Base-by-base conservation (phyloP, 208 protist genomes). In the Borovskyia barvae region DNA sequence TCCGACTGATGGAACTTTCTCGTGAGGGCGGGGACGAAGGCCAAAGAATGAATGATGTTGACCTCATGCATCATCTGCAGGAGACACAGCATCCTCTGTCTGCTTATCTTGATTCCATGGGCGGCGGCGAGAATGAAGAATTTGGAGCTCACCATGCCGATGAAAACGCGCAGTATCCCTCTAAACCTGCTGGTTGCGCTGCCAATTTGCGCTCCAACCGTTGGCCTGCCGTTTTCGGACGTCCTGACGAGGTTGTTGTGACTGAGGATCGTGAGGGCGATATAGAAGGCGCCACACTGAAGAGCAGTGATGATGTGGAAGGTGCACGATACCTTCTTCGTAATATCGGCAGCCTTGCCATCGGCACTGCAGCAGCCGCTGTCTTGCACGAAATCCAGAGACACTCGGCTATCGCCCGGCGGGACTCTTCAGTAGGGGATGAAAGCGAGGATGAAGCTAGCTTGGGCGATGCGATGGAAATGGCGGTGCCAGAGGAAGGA, bases 311-410 rank as follows among this genome's bases (percentile, higher is more conserved):
- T 15, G 66, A 54, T 29, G 30, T 80, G 40, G 47, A 51, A 2
- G 55, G 47, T 0, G 81, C 76, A 11, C 60, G 53, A 4, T 26
- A 72, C 51, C 39, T 87, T 17, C 55, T 85, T 19, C 77, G 64
- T 35, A 26, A 59, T 19, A 50, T 87, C 9, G 78, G 77, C 11
- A 41, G 59, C 22, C 19, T 56, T 4, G 53, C 48, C 11, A 37
- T 92, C 14, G 72, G 76, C 0, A 58, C 12, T 0, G 74, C 81
- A 1, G 33, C 75, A 8, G 72, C 63, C 4, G 56, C 43, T 6
- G 54, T 92, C 37, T 47, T 83, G 35, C 55, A 67, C 2, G 85
- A 92, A 29, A 86, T 79, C 1, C 54, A 56, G 35, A 75, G 55
- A 68, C 54, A 59, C 40, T 72, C 59, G 14, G 28, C 26, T 15